Conservation (phyloP, 306 rosid genomes). For the Sicyos baderoa region DNA sequence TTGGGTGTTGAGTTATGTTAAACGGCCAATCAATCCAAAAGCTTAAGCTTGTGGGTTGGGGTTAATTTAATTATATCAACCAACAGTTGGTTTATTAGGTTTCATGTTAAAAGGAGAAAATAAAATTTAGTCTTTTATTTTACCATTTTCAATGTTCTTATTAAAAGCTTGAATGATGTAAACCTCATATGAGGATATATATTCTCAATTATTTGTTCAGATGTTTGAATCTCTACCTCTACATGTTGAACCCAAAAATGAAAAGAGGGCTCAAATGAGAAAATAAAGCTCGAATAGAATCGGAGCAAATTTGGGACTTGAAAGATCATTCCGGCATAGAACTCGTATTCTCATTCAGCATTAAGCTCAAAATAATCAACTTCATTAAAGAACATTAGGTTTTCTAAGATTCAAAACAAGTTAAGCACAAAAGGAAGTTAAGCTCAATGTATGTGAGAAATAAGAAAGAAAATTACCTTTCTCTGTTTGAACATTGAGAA, state of each 20-base stretch:
- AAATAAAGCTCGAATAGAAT: background rate
- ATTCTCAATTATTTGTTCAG: background rate
- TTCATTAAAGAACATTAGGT: background rate
- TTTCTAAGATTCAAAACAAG: background rate
- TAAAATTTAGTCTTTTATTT: background rate
- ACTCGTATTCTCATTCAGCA: background rate
- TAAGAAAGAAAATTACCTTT: conserved; percentile 46
- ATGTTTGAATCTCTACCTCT: background rate
- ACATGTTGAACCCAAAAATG: background rate
- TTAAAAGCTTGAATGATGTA: background rate
- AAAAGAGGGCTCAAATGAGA: background rate
- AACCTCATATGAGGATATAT: background rate
- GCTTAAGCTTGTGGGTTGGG: no score
- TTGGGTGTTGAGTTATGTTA: no score
- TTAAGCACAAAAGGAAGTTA: background rate
- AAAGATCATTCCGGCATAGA: background rate
- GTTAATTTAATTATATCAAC: no score
- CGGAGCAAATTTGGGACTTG: background rate
- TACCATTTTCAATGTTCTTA: background rate
- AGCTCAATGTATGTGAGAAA: background rate
- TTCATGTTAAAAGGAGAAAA: no score
- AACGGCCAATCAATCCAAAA: no score
- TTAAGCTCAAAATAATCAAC: background rate
- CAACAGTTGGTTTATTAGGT: no score
- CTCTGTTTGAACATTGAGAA: conserved; percentile 97